Conservation (phyloP, 371 early-diverging fungal species). For the Syncephalastrum contaminatum region DNA sequence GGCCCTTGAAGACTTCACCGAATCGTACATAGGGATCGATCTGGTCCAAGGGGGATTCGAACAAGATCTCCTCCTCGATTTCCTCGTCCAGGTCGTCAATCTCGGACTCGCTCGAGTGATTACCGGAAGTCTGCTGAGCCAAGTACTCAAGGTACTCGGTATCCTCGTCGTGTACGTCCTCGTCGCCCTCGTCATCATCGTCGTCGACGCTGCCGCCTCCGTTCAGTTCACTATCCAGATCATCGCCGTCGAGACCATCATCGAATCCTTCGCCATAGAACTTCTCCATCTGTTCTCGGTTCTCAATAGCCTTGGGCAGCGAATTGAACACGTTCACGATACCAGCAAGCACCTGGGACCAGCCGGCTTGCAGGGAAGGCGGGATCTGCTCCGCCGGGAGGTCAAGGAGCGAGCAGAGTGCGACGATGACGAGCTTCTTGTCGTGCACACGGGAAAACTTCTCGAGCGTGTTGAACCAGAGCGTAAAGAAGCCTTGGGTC, state of each 20-base stretch:
- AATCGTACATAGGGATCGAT: conserved; percentile 81
- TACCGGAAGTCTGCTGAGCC: conserved; percentile 51
- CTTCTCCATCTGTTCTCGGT: conserved; percentile 64
- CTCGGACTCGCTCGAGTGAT: conserved; percentile 30
- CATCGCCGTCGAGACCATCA: conserved; percentile 59
- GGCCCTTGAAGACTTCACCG: conserved; percentile 50
- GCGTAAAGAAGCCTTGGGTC: conserved; percentile 77
- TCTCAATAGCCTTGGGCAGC: conserved; percentile 80
- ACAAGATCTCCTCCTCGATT: conserved; percentile 75
- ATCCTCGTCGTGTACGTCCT: conserved; percentile 60
- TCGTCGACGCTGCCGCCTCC: conserved; percentile 39
- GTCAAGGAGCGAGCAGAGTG: conserved; percentile 71
- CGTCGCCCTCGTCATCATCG: conserved; percentile 42
- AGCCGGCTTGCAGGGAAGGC: conserved; percentile 62
- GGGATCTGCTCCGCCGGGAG: conserved; percentile 75
- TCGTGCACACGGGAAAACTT: conserved; percentile 88
- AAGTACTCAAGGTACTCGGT: conserved; percentile 66
- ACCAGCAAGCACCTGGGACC: conserved; percentile 70
- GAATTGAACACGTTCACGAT: conserved; percentile 72
- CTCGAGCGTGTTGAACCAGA: conserved; percentile 74
- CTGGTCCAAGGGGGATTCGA: conserved; percentile 84
- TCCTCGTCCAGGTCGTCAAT: conserved; percentile 67
- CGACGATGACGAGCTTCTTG: conserved; percentile 84
- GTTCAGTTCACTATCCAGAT: conserved; percentile 32
- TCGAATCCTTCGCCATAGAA: conserved; percentile 64